Evolutionary conservation across 495 filamentous ascomycete genomes (phyloP), one percentile per base, ranked within the genome.

Genomic region (Letharia columbiana): DNA sequence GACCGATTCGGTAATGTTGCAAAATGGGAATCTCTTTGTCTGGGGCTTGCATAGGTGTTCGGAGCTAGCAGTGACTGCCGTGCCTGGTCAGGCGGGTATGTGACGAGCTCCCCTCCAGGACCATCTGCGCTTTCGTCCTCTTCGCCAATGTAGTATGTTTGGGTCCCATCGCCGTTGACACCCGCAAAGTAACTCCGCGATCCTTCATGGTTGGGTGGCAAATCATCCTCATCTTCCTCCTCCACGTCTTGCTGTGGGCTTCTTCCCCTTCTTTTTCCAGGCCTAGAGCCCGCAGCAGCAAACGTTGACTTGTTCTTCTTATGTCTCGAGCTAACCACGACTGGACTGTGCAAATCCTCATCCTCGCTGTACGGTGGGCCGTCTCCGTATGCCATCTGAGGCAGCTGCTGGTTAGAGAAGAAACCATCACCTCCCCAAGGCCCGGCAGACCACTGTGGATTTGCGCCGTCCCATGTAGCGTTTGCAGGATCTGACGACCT

Each of bases 311-410:
- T 94, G 75, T 90, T 86, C 75, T 93, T 94, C 72, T 86, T 88
- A 74, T 95, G 91, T 35, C 89, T 82, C 12, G 87, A 84, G 64
- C 84, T 88, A 13, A 84, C 86, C 60, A 89, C 84, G 5, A 96
- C 89, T 10, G 93, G 93, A 71, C 91, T 95, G 71, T 96, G 91
- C 58, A 98, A 77, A 76, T 98, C 93, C 71, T 96, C 92, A 75
- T 98, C 93, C 75, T 98, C 93, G 75, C 90, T 95, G 81, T 90
- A 98, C n/a, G 93, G 93, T 8, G 93, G 93, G 4, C 93, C 94
- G 75, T 96, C 93, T 17, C 82, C 87, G 73, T 96, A 95, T 20
- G 91, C 87, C 73, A 95, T 92, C 20, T 89, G 85, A 17, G 94
- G 89, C 39, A 96, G 78, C 70, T 92, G 87, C 81, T 87, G 71